phyloP scores from a whole-genome alignment of 208 protist genomes.

The Angomonas deanei region DNA sequence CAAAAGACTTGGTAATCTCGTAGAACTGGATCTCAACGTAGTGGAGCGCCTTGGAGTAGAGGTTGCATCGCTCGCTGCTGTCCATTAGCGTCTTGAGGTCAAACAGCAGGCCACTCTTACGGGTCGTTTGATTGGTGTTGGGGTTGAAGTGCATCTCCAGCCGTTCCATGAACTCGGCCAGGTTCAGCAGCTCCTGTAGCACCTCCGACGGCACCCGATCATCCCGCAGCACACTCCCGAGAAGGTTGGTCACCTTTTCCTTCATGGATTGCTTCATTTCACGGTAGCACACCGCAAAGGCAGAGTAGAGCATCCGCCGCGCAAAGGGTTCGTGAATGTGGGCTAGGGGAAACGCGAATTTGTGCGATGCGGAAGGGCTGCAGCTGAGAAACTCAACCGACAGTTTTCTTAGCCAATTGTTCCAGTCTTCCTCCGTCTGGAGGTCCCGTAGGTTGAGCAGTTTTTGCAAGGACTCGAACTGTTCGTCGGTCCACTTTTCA shows the following conservation, averaged over 20 bases:
- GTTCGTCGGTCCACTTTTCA: constrained; percentile 19
- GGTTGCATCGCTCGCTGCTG: constrained; percentile 92
- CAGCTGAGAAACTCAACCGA: constrained; percentile 77
- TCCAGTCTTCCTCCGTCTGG: constrained; percentile 80
- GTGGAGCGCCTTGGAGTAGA: constrained; percentile 92
- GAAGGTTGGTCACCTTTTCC: constrained; percentile 40
- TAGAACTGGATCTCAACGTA: constrained; percentile 93
- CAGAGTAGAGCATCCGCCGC: constrained; percentile 82
- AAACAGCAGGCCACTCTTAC: constrained; percentile 52
- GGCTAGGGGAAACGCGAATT: constrained; percentile 65
- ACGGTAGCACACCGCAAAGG: constrained; percentile 81
- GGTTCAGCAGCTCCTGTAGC: constrained; percentile 94
- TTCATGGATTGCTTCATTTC: constrained; percentile 62
- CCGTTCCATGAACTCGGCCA: constrained; percentile 97
- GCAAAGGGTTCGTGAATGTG: constrained; percentile 86
- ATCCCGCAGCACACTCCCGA: constrained; percentile 69
- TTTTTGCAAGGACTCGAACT: constrained; percentile 48
- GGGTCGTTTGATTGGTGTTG: background rate
- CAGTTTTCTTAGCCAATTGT: constrained; percentile 73
- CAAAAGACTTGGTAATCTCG: constrained; percentile 68
- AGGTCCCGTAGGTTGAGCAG: constrained; percentile 47
- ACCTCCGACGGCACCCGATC: constrained; percentile 82
- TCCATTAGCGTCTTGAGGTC: constrained; percentile 86
- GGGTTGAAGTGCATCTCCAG: constrained; percentile 74
- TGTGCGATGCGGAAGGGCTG: constrained; percentile 73